Base-by-base conservation (phyloP, 768 basidiomycete genomes). In the Rhodocollybia butyracea region DNA sequence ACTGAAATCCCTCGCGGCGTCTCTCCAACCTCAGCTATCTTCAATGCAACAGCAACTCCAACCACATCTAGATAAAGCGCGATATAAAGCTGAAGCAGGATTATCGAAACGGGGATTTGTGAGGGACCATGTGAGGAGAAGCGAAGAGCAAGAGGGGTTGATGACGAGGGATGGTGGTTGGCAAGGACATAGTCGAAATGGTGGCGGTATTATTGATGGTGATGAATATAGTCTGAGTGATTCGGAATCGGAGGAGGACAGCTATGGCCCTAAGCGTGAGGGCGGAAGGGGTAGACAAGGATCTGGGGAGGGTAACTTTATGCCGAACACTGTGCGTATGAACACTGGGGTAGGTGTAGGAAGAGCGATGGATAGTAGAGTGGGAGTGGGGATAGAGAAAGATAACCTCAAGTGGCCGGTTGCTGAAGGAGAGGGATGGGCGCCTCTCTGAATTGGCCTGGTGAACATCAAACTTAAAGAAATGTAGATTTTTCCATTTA, bases 31-130 rank as follows among this genome's bases (percentile, higher is more conserved):
- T 30, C 66, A 65, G 36, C 53, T 70, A 3, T 50, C 32, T 10
- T 50, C 48, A 24, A 50, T 50, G 48, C 48, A 50, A 24, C 65
- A 66, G 17, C 57, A 60, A 41, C 46, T 71, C 12, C 76, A 82
- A 62, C 85, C 84, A 0, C 76, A 70, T 41, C 64, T 87, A 24
- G 85, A 88, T 55, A 79, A 80, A 29, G 86, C 83, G 24, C 70
- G 84, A 57, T 88, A 81, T 67, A 88, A 88, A 67, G 86, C 85
- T 0, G 86, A 88, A 66, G 87, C 86, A 19, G 86, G 85, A 17
- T 61, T 89, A 30, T 82, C 76, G 57, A 72, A 72, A 60, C 73
- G 85, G 3, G 87, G 86, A 38, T 88, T 78, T 59, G 78, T 86
- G 32, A 66, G 69, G 36, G 72, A 72, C 57, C 42, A 34, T 57